phyloP scores from a whole-genome alignment of 257 asterid species.

The Thymus quinquecostatus region DNA sequence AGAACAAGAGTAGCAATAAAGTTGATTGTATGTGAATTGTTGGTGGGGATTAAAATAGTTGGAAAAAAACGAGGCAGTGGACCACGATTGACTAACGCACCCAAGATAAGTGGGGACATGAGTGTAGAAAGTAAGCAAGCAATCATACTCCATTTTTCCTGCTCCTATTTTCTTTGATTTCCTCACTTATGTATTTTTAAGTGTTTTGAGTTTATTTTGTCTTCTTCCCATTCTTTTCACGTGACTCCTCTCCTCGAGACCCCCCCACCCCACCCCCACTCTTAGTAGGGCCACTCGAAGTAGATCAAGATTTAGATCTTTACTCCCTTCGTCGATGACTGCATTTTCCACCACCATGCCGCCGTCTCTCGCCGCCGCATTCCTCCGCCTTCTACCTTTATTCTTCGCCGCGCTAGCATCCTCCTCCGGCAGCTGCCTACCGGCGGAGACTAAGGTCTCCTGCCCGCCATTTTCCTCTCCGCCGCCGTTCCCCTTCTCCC shows the following conservation, averaged over 20 bases:
- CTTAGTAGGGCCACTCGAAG: constrained; percentile 34
- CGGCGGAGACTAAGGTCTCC: constrained; percentile 20
- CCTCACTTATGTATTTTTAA: neutral
- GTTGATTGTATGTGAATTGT: too few species aligned
- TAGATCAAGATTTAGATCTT: constrained; percentile 48
- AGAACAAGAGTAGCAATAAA: too few species aligned
- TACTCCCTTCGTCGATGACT: constrained; percentile 29
- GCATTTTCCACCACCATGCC: constrained; percentile 41
- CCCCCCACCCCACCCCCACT: constrained; percentile 3
- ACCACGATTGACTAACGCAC: neutral
- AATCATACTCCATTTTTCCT: neutral
- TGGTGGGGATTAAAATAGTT: too few species aligned
- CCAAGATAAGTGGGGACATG: constrained; percentile 23
- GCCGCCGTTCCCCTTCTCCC: constrained; percentile 82
- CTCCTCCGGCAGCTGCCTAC: constrained; percentile 42
- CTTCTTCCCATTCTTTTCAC: constrained; percentile 55
- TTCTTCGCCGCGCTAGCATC: constrained; percentile 22
- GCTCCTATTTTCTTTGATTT: neutral
- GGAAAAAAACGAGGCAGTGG: constrained; percentile 1
- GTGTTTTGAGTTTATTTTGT: constrained; percentile 34
- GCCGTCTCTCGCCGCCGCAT: constrained; percentile 29
- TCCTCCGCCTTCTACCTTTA: constrained; percentile 31
- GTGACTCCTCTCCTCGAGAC: constrained; percentile 55
- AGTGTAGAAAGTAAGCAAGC: constrained; percentile 29
- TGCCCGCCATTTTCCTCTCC: constrained; percentile 79